Base-by-base conservation (phyloP, 2,329 filamentous ascomycete genomes). In the Metarhizium guizhouense region DNA sequence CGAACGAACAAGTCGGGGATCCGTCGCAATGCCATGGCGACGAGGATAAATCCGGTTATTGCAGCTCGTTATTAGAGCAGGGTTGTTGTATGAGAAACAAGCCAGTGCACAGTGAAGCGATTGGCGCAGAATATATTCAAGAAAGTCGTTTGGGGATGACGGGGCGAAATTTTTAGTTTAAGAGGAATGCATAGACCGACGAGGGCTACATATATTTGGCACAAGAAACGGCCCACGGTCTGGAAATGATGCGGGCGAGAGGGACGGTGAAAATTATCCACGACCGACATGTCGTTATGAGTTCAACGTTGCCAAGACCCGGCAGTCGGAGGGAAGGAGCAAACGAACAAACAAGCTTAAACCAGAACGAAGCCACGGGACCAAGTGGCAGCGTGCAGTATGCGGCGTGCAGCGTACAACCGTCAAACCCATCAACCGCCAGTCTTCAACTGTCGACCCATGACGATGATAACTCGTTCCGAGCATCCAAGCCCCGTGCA, bases 1-100 rank as follows among this genome's bases (percentile, higher is more conserved):
- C 58, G 57, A 52, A 65, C 62, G 47, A 68, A 38, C 53, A 66
- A 64, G 32, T 61, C 48, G 30, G 38, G 30, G 40, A 55, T 25
- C 40, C 51, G 47, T 30, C 38, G 54, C 5, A 38, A 25, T 10
- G 36, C 43, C 58, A 57, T 58, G 13, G 18, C 47, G 43, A 48
- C 14, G 45, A 30, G 25, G 14, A 6, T 14, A 13, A 40, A 40
- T 13, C 38, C 38, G 38, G 14, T 11, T 11, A 16, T 40, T 5
- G 38, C 14, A 40, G 7, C 8, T n/a, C 2, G 13, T 14, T 5
- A 40, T 11, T 2, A 40, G 7, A 40, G 14, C 14, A 40, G 38
- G 11, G 11, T 2, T 40, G 11, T 5, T 40, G 38, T 16, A 1
- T 16, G 0, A n/a, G 5, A 16, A 13, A n/a, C 38, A 16, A 14